A percentile compares a stretch with the other conserved stretches of the same genome.
These are phyloP conservation scores for Cenchrus americanus DNA, from an alignment of 176 grass and related monocot species.

Conservation along the genomic window DNA sequence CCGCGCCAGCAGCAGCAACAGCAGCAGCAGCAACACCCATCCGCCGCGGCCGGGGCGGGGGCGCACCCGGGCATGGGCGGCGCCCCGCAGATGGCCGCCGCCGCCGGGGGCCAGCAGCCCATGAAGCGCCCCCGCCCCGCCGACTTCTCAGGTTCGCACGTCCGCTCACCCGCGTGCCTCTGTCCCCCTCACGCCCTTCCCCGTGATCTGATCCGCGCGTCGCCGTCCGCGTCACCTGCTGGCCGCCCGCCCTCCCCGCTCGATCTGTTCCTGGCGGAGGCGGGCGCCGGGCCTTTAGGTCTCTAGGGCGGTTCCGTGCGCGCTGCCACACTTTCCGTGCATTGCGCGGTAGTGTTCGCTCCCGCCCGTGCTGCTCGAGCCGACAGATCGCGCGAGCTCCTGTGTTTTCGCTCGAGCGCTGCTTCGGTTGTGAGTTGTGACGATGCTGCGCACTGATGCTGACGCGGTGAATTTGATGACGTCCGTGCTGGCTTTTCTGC, in stretches of 20 bases:
- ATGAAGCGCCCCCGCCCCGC: constrained; percentile 61
- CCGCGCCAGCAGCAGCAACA: constrained; percentile 42
- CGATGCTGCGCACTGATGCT: background rate
- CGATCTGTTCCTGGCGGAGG: background rate
- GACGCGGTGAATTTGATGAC: background rate
- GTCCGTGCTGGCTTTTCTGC: background rate
- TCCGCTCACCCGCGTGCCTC: no score
- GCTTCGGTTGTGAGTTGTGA: background rate
- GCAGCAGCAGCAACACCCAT: constrained; percentile 33
- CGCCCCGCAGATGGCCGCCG: background rate
- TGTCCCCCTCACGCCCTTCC: no score
- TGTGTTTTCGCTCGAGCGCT: background rate
- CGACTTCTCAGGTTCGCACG: constrained; percentile 55
- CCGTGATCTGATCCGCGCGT: background rate
- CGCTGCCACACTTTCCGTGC: background rate
- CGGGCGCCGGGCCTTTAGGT: background rate
- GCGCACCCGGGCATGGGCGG: constrained; percentile 9
- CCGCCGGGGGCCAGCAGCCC: constrained; percentile 25
- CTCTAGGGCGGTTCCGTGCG: background rate
- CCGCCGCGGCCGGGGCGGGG: constrained; percentile 23
- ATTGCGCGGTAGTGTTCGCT: background rate
- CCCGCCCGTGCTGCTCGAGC: background rate
- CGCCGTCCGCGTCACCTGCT: background rate
- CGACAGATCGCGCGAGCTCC: background rate
- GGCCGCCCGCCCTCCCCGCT: background rate